Evolutionary conservation across 2,329 filamentous ascomycete genomes (phyloP).

Genomic region (Albophoma yamanashiensis): DNA sequence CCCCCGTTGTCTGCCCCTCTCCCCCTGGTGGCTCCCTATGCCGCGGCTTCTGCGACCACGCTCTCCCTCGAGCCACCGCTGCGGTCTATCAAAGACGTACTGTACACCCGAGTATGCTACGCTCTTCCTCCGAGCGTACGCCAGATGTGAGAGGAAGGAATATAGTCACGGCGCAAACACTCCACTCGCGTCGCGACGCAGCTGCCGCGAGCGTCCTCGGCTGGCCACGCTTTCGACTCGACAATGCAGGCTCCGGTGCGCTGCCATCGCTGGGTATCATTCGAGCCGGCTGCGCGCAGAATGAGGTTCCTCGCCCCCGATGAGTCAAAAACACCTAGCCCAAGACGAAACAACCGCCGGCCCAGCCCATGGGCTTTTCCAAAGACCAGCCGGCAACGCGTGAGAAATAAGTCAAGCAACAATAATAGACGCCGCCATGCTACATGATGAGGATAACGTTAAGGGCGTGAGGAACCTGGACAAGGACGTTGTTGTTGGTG

Average conservation of each 20-base stretch:
- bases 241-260: conserved; percentile 2
- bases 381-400: conserved; percentile 12
- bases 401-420: conserved; percentile 10
- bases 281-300: conserved; percentile 3
- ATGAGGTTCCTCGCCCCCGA: neutral
- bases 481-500: neutral
- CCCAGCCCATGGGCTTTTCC: conserved; percentile 3
- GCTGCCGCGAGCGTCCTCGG: neutral
- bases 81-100: neutral
- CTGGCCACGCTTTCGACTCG: neutral
- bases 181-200: neutral
- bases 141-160: neutral
- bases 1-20: neutral
- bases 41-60: neutral
- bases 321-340: conserved; percentile 5
- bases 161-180: neutral
- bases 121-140: neutral
- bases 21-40: neutral
- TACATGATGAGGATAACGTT: conserved; percentile 20
- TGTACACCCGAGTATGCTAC: neutral
- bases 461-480: conserved; percentile 11
- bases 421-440: conserved; percentile 24
- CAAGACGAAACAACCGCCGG: conserved; percentile 8
- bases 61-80: neutral
- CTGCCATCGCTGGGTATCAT: conserved; percentile 8